phyloP scores from a whole-genome alignment of 2,329 filamentous ascomycete species.

The Sporothrix pallida region DNA sequence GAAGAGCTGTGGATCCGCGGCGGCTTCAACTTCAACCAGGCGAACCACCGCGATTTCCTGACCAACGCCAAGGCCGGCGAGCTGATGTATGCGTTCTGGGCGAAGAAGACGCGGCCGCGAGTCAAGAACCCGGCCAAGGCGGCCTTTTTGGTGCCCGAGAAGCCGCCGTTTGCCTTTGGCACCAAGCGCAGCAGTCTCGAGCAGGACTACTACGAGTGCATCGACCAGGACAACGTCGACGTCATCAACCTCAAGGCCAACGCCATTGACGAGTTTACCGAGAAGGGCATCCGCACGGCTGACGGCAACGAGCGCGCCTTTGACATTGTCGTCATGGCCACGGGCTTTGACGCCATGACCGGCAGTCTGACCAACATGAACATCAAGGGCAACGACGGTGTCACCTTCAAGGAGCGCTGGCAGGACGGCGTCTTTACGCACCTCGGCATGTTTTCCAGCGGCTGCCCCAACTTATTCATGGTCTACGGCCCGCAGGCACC shows the following conservation, averaged over 20 bases:
- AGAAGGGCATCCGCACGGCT: constrained; percentile 48
- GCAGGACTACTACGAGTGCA: constrained; percentile 56
- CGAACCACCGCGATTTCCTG: constrained; percentile 39
- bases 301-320: constrained; percentile 48
- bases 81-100: constrained; percentile 43
- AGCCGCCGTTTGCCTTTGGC: constrained; percentile 54
- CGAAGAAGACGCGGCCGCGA: constrained; percentile 46
- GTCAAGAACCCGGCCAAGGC: constrained; percentile 44
- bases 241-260: constrained; percentile 53
- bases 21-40: constrained; percentile 34
- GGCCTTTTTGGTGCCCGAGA: constrained; percentile 50
- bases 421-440: constrained; percentile 43
- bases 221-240: constrained; percentile 53
- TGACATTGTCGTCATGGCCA: constrained; percentile 46
- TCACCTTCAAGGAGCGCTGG: constrained; percentile 45
- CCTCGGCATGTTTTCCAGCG: constrained; percentile 38
- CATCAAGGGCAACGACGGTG: constrained; percentile 41
- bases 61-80: constrained; percentile 43
- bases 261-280: constrained; percentile 50
- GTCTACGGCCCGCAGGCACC: constrained; percentile 38
- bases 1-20: constrained; percentile 50
- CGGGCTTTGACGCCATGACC: constrained; percentile 47
- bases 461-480: constrained; percentile 38
- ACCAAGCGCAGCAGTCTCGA: constrained; percentile 56
- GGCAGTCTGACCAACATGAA: constrained; percentile 44